Evolutionary conservation across 257 asterid genomes (phyloP).

Genomic region (Paulownia fortunei): DNA sequence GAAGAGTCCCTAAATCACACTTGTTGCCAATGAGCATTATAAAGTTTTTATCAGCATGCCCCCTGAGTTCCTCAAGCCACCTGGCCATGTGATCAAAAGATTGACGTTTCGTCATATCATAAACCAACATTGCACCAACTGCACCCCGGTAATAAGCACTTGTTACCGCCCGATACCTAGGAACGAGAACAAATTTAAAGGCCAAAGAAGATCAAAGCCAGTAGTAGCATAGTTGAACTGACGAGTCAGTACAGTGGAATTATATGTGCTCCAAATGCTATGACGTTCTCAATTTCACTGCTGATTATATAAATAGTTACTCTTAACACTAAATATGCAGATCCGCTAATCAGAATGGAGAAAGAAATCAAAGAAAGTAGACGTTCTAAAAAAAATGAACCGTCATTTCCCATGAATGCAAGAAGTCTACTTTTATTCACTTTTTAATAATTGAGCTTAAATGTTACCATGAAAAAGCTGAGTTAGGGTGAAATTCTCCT

Average conservation of each 20-base stretch:
- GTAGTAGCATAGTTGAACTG: too few relatives aligned
- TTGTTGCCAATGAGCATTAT: constrained; percentile 76
- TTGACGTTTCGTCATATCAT: constrained; percentile 73
- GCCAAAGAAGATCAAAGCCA: neutral
- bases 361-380: neutral
- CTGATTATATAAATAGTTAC: too few relatives aligned
- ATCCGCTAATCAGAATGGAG: too few relatives aligned
- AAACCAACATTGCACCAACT: constrained; percentile 78
- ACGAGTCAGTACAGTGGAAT: too few relatives aligned
- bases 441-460: too few relatives aligned
- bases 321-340: too few relatives aligned
- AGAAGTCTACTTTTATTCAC: neutral
- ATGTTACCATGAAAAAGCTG: too few relatives aligned
- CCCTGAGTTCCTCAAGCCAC: constrained; percentile 78
- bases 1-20: constrained; percentile 64
- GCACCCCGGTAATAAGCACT: constrained; percentile 84
- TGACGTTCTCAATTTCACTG: too few relatives aligned
- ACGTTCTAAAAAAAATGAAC: neutral
- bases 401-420: neutral
- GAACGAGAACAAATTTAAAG: neutral
- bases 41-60: constrained; percentile 73
- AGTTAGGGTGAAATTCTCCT: too few relatives aligned
- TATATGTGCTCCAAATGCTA: too few relatives aligned
- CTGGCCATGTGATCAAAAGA: constrained; percentile 81
- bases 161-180: constrained; percentile 76